A percentile compares a stretch with the other conserved stretches of the same genome.
Conservation (phyloP, 2,329 filamentous ascomycete species). For the Beauveria caledonica region DNA sequence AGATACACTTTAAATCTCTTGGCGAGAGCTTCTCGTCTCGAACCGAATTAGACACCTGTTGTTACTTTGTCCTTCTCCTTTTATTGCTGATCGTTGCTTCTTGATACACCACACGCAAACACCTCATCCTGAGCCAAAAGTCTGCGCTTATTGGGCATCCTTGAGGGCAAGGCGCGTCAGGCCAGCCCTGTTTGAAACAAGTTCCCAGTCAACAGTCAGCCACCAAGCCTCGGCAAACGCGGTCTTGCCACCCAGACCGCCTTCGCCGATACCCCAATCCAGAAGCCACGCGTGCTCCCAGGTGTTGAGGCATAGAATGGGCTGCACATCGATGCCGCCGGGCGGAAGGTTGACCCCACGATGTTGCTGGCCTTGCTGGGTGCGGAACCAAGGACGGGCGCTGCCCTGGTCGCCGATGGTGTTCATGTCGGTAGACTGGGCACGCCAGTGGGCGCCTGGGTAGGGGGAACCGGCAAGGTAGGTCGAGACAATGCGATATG, state of each 20-base stretch:
- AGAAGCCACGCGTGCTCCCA: constrained; percentile 92
- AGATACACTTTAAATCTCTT: background rate
- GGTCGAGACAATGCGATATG: constrained; percentile 68
- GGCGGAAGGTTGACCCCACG: constrained; percentile 40
- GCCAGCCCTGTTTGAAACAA: constrained; percentile 44
- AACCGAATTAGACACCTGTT: background rate
- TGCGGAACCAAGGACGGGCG: constrained; percentile 31
- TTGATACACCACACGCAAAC: background rate
- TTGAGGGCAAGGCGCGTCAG: constrained; percentile 28
- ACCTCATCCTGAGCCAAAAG: no score
- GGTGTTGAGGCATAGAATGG: constrained; percentile 84
- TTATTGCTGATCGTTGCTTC: background rate
- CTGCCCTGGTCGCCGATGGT: constrained; percentile 38
- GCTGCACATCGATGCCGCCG: constrained; percentile 60
- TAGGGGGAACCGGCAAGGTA: constrained; percentile 90
- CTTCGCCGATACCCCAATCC: constrained; percentile 58
- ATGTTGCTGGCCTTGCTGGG: constrained; percentile 23
- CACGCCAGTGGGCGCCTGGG: constrained; percentile 73
- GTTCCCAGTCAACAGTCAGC: constrained; percentile 76
- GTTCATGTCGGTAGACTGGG: constrained; percentile 62
- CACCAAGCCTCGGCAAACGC: constrained; percentile 77
- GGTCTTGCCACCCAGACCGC: constrained; percentile 63
- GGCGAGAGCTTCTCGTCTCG: background rate
- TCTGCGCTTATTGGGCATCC: constrained; percentile 12
- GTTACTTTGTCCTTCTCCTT: background rate